Base-by-base conservation (phyloP, 2,329 filamentous ascomycete genomes). In the Pyricularia pennisetigena region DNA sequence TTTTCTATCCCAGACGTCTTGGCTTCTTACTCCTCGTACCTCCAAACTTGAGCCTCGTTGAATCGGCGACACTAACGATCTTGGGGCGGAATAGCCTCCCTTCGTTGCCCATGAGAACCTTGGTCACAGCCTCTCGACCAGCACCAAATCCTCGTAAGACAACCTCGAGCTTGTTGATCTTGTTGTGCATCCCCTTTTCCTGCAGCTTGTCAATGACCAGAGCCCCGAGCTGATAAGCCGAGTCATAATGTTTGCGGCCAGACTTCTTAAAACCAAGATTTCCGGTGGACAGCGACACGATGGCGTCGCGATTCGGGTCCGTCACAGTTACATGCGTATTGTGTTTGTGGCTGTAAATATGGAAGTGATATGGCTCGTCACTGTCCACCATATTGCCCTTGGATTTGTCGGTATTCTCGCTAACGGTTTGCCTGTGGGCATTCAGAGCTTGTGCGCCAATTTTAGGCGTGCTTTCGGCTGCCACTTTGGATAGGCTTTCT, bases 241-340 rank as follows among this genome's bases (percentile, higher is more conserved):
- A 90, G 79, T 99, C 95, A 80, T 95, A 99, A 69, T 88, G 86
- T 70, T 91, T 89, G 72, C 95, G 87, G 66, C 89, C 87, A 23
- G 87, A 83, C 80, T 98, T 96, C 74, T 85, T 86, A 81, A 97
- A 97, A n/a, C 94, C 94, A 69, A 99, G 87, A 75, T 97, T 93
- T 65, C 95, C 95, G 69, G 89, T 86, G 1, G 91, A 91, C 73
- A 97, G 79, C 14, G 90, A 93, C 71, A 99, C 83, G 71, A 98
- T 86, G 30, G 92, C 86, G 71, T 92, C 86, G 65, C 90, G 85
- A 77, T 93, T 89, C 30, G 95, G 94, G 74, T 90, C 89, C 26
- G 93, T 92, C 72, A 97, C 86, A 1, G 94, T 97, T 74, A 99
- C 86, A 79, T 98, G 93, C 24, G 92, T 95, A 82, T 99, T 99